Evolutionary conservation across 2,329 filamentous ascomycete species (phyloP).

Genomic region (Fusarium transvaalense): DNA sequence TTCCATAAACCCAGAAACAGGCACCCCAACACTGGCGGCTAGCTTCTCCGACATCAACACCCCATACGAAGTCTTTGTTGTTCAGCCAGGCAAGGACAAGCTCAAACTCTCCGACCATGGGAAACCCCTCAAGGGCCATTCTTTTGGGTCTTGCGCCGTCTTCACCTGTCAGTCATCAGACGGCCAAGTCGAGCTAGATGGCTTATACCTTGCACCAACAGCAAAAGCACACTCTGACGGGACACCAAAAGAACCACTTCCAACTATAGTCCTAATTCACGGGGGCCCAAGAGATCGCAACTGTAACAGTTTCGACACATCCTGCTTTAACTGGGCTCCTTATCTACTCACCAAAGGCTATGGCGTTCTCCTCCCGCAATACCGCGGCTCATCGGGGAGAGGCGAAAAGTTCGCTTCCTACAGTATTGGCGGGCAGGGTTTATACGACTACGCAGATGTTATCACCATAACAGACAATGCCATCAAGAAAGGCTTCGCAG

Average conservation of each 20-base stretch:
- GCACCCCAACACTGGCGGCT: slow-evolving; percentile 8
- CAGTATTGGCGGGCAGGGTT: slow-evolving; percentile 49
- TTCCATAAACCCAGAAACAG: slow-evolving; percentile 1
- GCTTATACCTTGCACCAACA: slow-evolving; percentile 18
- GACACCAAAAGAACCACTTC: not conserved
- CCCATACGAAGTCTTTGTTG: slow-evolving; percentile 26
- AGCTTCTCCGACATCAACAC: slow-evolving; percentile 40
- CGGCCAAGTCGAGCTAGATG: slow-evolving; percentile 26
- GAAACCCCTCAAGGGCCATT: not conserved
- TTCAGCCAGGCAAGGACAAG: not conserved
- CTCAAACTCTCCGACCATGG: slow-evolving; percentile 32
- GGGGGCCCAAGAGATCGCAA: slow-evolving; percentile 28
- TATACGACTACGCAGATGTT: slow-evolving; percentile 55
- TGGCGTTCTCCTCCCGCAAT: slow-evolving; percentile 54
- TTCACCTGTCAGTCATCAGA: slow-evolving; percentile 30
- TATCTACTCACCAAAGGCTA: slow-evolving; percentile 54
- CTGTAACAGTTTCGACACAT: slow-evolving; percentile 47
- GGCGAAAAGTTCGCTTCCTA: slow-evolving; percentile 52
- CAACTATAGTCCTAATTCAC: slow-evolving; percentile 31
- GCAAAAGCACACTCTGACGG: not conserved
- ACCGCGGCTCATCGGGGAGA: slow-evolving; percentile 53
- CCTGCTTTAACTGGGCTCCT: slow-evolving; percentile 46
- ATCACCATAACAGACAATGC: slow-evolving; percentile 52
- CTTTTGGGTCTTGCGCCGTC: slow-evolving; percentile 13
- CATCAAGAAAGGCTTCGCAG: slow-evolving; percentile 50